These are phyloP conservation scores for Aurinia saxatilis DNA, from an alignment of 345 rosid genomes.

Conservation along the genomic window DNA sequence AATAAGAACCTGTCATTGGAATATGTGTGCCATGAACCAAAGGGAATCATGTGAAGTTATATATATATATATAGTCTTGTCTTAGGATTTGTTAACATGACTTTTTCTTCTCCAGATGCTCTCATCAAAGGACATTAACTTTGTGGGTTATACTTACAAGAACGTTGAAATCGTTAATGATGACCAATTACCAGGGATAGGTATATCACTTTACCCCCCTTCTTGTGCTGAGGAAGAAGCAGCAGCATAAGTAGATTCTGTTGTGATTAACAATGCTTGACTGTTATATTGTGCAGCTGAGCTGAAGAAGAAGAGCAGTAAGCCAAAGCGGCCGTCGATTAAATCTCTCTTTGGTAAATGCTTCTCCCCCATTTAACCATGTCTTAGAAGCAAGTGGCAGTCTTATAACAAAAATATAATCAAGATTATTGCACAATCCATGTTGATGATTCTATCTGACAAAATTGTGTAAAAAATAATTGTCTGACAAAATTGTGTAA, in stretches of 20 bases:
- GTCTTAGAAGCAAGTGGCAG: background rate
- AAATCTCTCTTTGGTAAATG: conserved; percentile 91
- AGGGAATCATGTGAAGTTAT: background rate
- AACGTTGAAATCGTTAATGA: conserved; percentile 91
- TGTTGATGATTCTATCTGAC: conserved; percentile 2
- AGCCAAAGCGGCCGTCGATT: conserved; percentile 89
- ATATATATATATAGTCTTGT: background rate
- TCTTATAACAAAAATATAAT: background rate
- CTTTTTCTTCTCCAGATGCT: conserved; percentile 65
- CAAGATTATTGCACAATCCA: background rate
- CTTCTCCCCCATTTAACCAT: background rate
- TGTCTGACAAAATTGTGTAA: background rate
- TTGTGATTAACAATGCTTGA: background rate
- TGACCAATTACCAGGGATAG: conserved; percentile 87
- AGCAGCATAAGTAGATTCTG: background rate
- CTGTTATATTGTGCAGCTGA: conserved; percentile 46
- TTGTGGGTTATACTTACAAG: conserved; percentile 96
- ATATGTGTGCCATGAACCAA: background rate
- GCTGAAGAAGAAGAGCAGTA: conserved; percentile 80
- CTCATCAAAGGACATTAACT: conserved; percentile 87
- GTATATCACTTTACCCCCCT: conserved; percentile 37
- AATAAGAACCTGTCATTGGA: background rate
- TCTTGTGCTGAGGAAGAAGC: background rate
- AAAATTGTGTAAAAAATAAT: background rate
- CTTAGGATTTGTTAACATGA: background rate